Conservation (phyloP, 352 stramenopile species). For the Phytophthora fragariae region DNA sequence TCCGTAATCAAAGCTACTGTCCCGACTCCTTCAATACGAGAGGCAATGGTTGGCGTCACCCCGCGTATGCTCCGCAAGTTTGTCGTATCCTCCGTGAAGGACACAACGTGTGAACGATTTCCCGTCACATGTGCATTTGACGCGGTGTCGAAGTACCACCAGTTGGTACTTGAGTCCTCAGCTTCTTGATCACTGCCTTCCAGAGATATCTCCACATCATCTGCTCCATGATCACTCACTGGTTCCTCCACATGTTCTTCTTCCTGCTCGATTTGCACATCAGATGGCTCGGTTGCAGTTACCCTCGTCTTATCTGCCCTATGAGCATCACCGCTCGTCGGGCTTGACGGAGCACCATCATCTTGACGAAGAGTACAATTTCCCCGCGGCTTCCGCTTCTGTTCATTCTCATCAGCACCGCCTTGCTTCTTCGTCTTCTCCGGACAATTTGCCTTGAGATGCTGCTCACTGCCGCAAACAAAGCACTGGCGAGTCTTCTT, state of each 20-base stretch:
- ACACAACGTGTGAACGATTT: constrained; percentile 3
- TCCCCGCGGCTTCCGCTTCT: too few relatives aligned
- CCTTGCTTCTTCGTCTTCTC: constrained; percentile 9
- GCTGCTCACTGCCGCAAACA: constrained; percentile 1
- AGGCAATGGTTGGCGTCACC: constrained; percentile 1
- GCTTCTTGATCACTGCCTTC: neutral
- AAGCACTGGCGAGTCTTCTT: constrained; percentile 3
- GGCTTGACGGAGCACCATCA: too few relatives aligned
- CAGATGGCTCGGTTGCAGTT: too few relatives aligned
- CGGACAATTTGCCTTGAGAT: constrained; percentile 10
- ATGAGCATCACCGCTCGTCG: too few relatives aligned
- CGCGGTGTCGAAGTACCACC: constrained; percentile 20
- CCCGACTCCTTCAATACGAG: constrained; percentile 4
- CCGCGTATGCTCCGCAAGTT: neutral
- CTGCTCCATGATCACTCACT: neutral
- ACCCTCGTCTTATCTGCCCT: too few relatives aligned
- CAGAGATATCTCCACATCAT: neutral
- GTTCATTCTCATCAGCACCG: too few relatives aligned
- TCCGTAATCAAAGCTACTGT: too few relatives aligned
- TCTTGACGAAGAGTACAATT: too few relatives aligned
- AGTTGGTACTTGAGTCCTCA: neutral
- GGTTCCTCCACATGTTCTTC: neutral
- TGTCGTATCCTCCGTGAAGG: constrained; percentile 8
- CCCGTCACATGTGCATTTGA: constrained; percentile 12
- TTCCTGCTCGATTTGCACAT: too few relatives aligned